Evolutionary conservation across 2,329 filamentous ascomycete genomes (phyloP), one percentile per base, ranked within the genome.

Genomic region (Aspergillus sp.): DNA sequence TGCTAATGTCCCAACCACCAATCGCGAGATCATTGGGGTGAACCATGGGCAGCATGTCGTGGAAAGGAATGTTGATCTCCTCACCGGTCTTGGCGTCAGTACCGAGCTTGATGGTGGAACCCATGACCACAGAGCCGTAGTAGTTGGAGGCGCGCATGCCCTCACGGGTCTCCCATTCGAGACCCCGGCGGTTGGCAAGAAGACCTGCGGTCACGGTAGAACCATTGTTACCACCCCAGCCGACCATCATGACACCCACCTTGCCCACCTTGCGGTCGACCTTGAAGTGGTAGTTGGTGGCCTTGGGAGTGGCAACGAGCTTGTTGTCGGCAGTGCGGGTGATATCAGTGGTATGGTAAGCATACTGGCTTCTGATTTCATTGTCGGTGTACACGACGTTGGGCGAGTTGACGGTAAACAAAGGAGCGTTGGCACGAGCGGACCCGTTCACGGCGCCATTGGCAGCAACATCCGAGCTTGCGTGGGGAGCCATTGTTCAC

Each of bases 141-240:
- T 98, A 99, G 82, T 99, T 99, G 79, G 95, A 90, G 66, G 86
- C 83, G 66, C 88, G 91, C 68, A 86, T 81, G 56, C 93, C 93
- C 79, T 97, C 92, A 73, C 94, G 93, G 71, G 95, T 98, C 66
- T 97, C 91, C 95, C 95, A 99, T 63, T 84, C 82, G 61, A 98
- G 86, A 61, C 87, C 85, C 70, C 89, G 91, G 75, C 91, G 91
- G 81, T 99, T 99, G 80, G 94, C 95, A 76, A 99, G 86, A 79
- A 99, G 96, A 77, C 94, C 95, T 64, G 95, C 95, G 62, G 95
- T 98, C 64, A 99, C 92, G 60, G 95, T 99, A 67, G 92, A 92
- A 67, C 95, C 95, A 76, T 99, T 99, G 87, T 99, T 99, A 74
- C 95, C 95, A 79, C 95, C 95, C 88, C 90, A 94, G 66, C 95